Conservation (phyloP, 257 asterid genomes). For the Ilex aquifolium region DNA sequence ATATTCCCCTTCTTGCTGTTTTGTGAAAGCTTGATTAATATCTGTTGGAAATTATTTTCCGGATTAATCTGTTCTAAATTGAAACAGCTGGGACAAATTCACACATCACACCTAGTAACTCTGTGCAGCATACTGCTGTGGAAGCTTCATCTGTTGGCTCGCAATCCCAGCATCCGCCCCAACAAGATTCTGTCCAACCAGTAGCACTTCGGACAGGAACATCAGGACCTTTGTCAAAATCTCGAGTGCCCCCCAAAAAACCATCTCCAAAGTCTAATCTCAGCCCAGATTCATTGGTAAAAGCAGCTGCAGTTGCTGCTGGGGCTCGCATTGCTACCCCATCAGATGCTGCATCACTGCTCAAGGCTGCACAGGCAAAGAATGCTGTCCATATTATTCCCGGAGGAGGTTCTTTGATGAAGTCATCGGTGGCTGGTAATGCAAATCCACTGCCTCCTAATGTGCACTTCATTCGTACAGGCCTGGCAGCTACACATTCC, state of each 20-base stretch:
- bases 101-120: conserved; percentile 15
- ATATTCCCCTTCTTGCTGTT: background rate
- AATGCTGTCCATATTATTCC: conserved; percentile 57
- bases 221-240: conserved; percentile 19
- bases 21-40: background rate
- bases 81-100: conserved; percentile 20
- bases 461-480: conserved; percentile 67
- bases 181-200: conserved; percentile 17
- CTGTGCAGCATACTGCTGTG: conserved; percentile 16
- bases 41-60: conserved; percentile 2
- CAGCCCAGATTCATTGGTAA: conserved; percentile 56
- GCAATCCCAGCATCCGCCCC: conserved; percentile 22
- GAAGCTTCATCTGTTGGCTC: conserved; percentile 20
- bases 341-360: conserved; percentile 52
- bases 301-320: conserved; percentile 83
- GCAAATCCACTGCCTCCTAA: conserved; percentile 53
- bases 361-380: conserved; percentile 57
- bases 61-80: background rate
- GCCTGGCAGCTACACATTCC: conserved; percentile 44
- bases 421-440: conserved; percentile 39
- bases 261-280: conserved; percentile 29
- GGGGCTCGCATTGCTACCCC: conserved; percentile 75
- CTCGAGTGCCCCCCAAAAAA: conserved; percentile 24
- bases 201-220: conserved; percentile 14
- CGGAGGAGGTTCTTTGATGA: conserved; percentile 39